Conservation (phyloP, 352 stramenopile genomes). For the Phytophthora crassamura region DNA sequence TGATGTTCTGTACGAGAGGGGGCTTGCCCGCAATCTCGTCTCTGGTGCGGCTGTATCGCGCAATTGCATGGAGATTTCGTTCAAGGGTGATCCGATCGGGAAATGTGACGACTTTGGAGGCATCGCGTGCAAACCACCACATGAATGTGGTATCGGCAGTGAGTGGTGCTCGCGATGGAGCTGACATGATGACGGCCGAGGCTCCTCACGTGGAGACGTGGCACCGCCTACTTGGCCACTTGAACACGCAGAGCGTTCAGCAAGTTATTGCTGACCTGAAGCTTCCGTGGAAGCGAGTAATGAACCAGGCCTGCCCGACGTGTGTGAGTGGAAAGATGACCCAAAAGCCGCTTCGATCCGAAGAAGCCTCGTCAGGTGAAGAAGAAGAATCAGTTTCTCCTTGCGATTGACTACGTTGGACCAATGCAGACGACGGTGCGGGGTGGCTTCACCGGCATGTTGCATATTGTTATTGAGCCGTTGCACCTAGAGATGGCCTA, state of each 20-base stretch:
- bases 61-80: not conserved
- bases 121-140: not conserved
- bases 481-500: conserved; percentile 16
- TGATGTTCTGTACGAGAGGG: conserved; percentile 12
- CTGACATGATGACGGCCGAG: not conserved
- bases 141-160: conserved; percentile 11
- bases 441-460: not conserved
- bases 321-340: conserved; percentile 13
- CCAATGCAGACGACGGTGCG: conserved; percentile 7
- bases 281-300: not conserved
- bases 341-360: not conserved
- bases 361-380: not conserved
- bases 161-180: not conserved
- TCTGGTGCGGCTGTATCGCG: conserved; percentile 10
- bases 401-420: conserved; percentile 16
- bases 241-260: conserved; percentile 13
- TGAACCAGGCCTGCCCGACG: conserved; percentile 7
- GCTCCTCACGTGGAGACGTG: conserved; percentile 3
- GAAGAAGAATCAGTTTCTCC: conserved; percentile 13
- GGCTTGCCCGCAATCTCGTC: conserved; percentile 13
- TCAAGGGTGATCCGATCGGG: not conserved
- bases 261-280: conserved; percentile 4
- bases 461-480: not conserved
- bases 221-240: conserved; percentile 1
- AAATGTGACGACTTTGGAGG: not conserved